phyloP scores from a whole-genome alignment of 2,329 filamentous ascomycete genomes.

The Colletotrichum musicola region DNA sequence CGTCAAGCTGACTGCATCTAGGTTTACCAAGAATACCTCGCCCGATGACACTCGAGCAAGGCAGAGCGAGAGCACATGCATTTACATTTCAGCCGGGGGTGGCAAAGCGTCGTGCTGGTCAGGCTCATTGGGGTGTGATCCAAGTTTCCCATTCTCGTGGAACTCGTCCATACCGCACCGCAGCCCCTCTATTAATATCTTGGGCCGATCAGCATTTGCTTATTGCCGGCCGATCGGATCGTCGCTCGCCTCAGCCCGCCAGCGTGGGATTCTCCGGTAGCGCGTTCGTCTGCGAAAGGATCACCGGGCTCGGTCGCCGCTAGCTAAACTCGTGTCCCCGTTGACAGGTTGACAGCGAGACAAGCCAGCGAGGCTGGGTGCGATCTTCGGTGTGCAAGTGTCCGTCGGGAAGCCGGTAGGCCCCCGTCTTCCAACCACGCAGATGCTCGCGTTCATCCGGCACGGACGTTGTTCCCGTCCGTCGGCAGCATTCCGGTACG shows the following conservation, averaged over 20 bases:
- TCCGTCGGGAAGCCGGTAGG: not conserved
- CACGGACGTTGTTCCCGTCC: constrained; percentile 13
- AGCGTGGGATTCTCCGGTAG: constrained; percentile 16
- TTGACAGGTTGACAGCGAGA: constrained; percentile 8
- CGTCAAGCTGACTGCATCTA: constrained; percentile 9
- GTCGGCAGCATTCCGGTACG: not conserved
- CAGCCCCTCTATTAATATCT: constrained; percentile 25
- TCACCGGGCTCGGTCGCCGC: no score
- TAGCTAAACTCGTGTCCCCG: not conserved
- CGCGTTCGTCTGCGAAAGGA: not conserved
- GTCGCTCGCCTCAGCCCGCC: constrained; percentile 25
- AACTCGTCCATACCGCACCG: constrained; percentile 1
- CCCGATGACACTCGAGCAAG: not conserved
- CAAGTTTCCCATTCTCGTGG: not conserved
- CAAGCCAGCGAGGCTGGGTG: not conserved
- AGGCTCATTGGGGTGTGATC: not conserved
- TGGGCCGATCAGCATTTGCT: constrained; percentile 6
- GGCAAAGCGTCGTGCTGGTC: not conserved
- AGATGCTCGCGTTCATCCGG: not conserved
- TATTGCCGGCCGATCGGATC: constrained; percentile 20
- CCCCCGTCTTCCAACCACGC: not conserved
- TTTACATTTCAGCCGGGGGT: not conserved
- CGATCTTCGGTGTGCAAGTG: not conserved
- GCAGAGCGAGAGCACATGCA: constrained; percentile 11
- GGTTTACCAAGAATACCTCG: not conserved